Percentiles rank a stretch among this genome's conserved stretches.
phyloP scores from a whole-genome alignment of 768 basidiomycete genomes.

The Tephrocybe sp. region DNA sequence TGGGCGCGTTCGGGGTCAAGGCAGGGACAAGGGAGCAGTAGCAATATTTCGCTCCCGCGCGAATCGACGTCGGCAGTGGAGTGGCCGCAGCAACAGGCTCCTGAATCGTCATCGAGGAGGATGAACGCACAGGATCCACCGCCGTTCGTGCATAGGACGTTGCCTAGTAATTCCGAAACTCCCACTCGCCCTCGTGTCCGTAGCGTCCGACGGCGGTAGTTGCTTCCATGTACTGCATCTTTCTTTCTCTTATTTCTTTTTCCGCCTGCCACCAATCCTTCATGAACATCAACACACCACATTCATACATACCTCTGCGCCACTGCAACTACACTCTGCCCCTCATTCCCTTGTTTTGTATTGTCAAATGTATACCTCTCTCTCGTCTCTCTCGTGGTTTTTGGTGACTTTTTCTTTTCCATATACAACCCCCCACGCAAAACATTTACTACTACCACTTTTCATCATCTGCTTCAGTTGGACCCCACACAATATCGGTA shows the following conservation, averaged over 20 bases:
- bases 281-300: too few species aligned
- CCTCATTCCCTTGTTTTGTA: not conserved
- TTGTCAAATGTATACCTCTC: constrained; percentile 1
- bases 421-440: too few species aligned
- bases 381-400: constrained; percentile 8
- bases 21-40: constrained; percentile 1
- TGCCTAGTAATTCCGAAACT: constrained; percentile 43
- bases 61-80: constrained; percentile 1
- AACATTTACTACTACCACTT: too few species aligned
- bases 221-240: constrained; percentile 4
- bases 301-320: too few species aligned
- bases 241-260: not conserved
- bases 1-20: constrained; percentile 24
- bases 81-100: too few species aligned
- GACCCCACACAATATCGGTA: too few species aligned
- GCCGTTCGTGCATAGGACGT: constrained; percentile 30
- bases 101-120: constrained; percentile 19
- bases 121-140: constrained; percentile 17
- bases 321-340: constrained; percentile 1
- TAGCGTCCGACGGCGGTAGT: constrained; percentile 41
- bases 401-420: not conserved
- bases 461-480: too few species aligned
- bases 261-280: too few species aligned
- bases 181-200: constrained; percentile 61
- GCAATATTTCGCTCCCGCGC: not conserved